phyloP scores from a whole-genome alignment of 179 eudicot genomes.

The Drosera spatulata region DNA sequence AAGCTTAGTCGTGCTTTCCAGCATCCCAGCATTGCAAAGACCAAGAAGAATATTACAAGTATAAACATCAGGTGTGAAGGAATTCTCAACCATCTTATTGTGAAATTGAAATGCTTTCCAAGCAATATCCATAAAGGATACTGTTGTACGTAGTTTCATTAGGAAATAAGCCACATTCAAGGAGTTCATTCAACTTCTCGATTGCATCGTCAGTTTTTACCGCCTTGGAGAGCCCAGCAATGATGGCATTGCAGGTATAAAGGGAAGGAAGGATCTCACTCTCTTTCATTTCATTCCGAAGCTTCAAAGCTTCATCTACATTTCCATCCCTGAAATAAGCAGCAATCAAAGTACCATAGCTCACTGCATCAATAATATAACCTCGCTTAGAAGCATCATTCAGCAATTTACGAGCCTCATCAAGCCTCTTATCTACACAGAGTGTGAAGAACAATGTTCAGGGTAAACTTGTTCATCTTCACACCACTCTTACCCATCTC shows the following conservation, averaged over 20 bases:
- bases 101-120: constrained; percentile 80
- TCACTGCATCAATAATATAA: constrained; percentile 58
- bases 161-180: constrained; percentile 58
- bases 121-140: constrained; percentile 71
- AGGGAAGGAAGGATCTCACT: constrained; percentile 43
- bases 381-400: constrained; percentile 32
- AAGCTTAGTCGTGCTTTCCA: constrained; percentile 60
- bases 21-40: constrained; percentile 64
- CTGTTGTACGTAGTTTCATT: constrained; percentile 69
- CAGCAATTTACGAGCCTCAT: constrained; percentile 47
- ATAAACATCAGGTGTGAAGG: constrained; percentile 54
- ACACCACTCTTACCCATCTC: constrained; percentile 48
- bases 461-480: constrained; percentile 58
- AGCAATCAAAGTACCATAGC: constrained; percentile 65
- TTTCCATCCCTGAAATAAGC: constrained; percentile 51
- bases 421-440: constrained; percentile 48
- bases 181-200: constrained; percentile 54
- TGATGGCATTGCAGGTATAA: constrained; percentile 55
- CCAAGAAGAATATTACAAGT: constrained; percentile 84
- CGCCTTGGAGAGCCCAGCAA: constrained; percentile 67
- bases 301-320: constrained; percentile 37
- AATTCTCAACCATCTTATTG: constrained; percentile 62
- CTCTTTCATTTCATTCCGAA: constrained; percentile 81
- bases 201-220: constrained; percentile 60
- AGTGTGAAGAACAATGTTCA: constrained; percentile 53